Base-by-base conservation (phyloP, 306 rosid species). In the Cicer judaicum region DNA sequence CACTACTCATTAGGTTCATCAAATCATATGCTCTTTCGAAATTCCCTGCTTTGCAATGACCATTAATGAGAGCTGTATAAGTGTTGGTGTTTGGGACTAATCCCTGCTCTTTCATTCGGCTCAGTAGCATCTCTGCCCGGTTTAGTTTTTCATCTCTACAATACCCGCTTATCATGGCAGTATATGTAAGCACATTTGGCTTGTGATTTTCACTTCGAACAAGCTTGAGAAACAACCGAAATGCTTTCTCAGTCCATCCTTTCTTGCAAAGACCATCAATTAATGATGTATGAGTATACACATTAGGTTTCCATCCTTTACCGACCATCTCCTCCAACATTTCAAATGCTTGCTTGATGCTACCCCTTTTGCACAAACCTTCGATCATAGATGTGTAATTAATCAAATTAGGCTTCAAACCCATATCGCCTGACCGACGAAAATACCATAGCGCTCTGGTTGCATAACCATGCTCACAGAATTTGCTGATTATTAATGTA, bases 191-290 rank as follows among this genome's bases (percentile, higher is more conserved):
- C 44, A 88, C 95, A 82, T 88, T 92, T 9, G 93, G 97, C 83
- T 90, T 90, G 79, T 88, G 82, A 78, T 67, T 82, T 19, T 92
- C 90, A 7, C 97, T 94, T 74, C 96, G 85, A 12, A 94, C 97
- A 78, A 94, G 99, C 83, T 94, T 94, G 71, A 92, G 90, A 83
- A 94, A 92, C 73, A 92, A 57, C 54, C 99, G 86, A 64, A 94
- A 94, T 5, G 97, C 99, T 86, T 78, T 92, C 75, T 94, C 99
- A 7, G 96, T 86, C 99, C 99, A 94, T 14, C 99, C 99, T 81
- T 94, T 94, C 92, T 90, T 92, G 79, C 97, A 94, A 16, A 94
- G 88, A 50, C 97, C 97, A 72, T 88, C 84, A 60, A 92, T 94
- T 71, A 91, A 79, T 10, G 83, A 75, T 0, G 96, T 90, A 73